A percentile compares a stretch with the other conserved stretches of the same genome.
Conservation (phyloP, 768 basidiomycete genomes). For the Mycena amicta region DNA sequence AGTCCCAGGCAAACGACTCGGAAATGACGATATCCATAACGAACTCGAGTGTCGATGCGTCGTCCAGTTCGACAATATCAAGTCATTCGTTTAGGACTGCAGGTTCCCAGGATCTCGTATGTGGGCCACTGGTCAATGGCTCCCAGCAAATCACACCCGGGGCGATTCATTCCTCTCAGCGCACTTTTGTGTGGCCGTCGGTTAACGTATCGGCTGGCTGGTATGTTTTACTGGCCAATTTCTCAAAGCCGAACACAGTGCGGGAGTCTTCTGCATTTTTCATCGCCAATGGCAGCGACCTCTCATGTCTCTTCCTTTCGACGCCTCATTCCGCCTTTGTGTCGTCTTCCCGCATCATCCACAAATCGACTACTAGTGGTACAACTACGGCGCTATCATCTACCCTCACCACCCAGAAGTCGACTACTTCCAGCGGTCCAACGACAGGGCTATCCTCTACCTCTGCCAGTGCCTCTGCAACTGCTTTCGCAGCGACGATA, state of each 20-base stretch:
- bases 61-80: neutral
- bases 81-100: neutral
- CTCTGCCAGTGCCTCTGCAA: conserved; percentile 22
- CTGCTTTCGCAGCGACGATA: too few species aligned
- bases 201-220: conserved; percentile 40
- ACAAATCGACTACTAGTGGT: too few species aligned
- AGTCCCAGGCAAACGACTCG: neutral
- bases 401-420: conserved; percentile 13
- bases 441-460: conserved; percentile 3
- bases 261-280: conserved; percentile 35
- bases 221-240: conserved; percentile 35
- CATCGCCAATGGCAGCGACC: conserved; percentile 38
- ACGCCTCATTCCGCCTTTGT: neutral
- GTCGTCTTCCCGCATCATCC: neutral
- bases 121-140: neutral
- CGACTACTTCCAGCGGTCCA: conserved; percentile 14
- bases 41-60: neutral
- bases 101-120: neutral
- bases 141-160: neutral
- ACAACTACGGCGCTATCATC: neutral
- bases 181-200: conserved; percentile 33
- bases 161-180: neutral
- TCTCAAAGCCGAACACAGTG: conserved; percentile 2
- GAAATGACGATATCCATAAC: neutral
- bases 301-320: conserved; percentile 31